A percentile compares a stretch with the other conserved stretches of the same genome.
phyloP scores from a whole-genome alignment of 805 yeast genomes.

The Ogataea minuta region DNA sequence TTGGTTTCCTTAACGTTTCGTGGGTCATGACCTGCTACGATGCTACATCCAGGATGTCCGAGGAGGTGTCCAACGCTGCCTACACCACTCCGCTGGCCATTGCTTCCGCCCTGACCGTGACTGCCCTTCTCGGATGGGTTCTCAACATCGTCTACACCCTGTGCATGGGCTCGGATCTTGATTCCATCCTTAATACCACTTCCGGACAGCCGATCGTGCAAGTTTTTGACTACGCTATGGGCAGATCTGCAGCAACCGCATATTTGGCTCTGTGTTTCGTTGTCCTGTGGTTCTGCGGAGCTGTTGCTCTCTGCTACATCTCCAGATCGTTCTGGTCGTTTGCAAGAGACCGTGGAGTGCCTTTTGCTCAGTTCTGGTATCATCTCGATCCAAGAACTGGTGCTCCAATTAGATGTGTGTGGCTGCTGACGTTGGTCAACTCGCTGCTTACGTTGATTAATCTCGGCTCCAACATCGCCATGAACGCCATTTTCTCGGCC shows the following conservation, averaged over 20 bases:
- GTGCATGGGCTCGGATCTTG: slow-evolving; percentile 42
- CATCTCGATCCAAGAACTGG: slow-evolving; percentile 39
- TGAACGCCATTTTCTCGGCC: slow-evolving; percentile 54
- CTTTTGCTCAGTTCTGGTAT: slow-evolving; percentile 44
- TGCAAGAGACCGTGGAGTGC: slow-evolving; percentile 55
- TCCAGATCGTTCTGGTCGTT: slow-evolving; percentile 56
- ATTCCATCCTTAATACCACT: slow-evolving; percentile 31
- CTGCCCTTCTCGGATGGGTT: slow-evolving; percentile 50
- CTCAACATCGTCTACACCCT: slow-evolving; percentile 47
- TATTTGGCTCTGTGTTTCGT: slow-evolving; percentile 48
- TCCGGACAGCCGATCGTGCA: slow-evolving; percentile 56
- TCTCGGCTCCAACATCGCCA: slow-evolving; percentile 42
- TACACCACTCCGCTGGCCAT: slow-evolving; percentile 58
- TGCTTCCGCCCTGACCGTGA: slow-evolving; percentile 48
- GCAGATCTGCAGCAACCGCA: slow-evolving; percentile 51
- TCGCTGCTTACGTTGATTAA: slow-evolving; percentile 46
- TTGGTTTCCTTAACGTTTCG: slow-evolving; percentile 55
- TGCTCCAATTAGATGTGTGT: slow-evolving; percentile 45
- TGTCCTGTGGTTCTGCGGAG: slow-evolving; percentile 52
- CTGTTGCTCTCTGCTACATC: slow-evolving; percentile 48
- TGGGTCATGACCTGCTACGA: slow-evolving; percentile 62
- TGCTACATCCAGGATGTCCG: slow-evolving; percentile 54
- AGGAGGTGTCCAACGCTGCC: slow-evolving; percentile 54
- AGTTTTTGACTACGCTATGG: slow-evolving; percentile 48
- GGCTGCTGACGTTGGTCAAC: slow-evolving; percentile 39